These are phyloP conservation scores for Candida peoriensis DNA, from an alignment of 805 yeast species.

Conservation along the genomic window DNA sequence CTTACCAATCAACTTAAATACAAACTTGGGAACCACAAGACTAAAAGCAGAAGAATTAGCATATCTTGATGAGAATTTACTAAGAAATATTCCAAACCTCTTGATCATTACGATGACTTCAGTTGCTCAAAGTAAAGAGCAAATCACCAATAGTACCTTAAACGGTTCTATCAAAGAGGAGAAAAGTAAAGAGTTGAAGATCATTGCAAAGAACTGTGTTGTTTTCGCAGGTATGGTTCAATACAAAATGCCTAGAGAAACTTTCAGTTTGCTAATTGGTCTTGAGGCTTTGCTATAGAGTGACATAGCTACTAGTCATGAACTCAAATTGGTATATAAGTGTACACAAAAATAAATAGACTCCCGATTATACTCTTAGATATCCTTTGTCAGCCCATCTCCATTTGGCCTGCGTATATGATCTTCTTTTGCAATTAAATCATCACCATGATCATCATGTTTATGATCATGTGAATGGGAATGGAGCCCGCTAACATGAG, in stretches of 20 bases:
- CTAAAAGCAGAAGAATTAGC: conserved; percentile 63
- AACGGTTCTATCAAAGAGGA: conserved; percentile 46
- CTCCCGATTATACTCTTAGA: no score
- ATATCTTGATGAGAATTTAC: conserved; percentile 60
- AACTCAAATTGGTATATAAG: no score
- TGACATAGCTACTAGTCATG: not conserved
- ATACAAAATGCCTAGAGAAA: conserved; percentile 84
- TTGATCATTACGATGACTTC: conserved; percentile 79
- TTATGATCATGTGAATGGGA: conserved; percentile 8
- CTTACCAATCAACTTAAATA: conserved; percentile 50
- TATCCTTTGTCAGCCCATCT: no score
- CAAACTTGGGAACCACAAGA: conserved; percentile 39
- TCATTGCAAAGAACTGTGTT: conserved; percentile 82
- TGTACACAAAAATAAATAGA: no score
- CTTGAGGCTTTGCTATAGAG: conserved; percentile 43
- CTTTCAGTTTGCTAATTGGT: conserved; percentile 63
- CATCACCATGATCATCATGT: conserved; percentile 1
- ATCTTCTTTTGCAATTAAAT: not conserved
- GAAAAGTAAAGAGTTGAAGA: conserved; percentile 49
- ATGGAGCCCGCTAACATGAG: no score
- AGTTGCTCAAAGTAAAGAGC: conserved; percentile 52
- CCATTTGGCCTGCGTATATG: no score
- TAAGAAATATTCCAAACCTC: conserved; percentile 75
- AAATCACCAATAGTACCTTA: conserved; percentile 31
- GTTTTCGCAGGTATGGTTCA: conserved; percentile 93